These are phyloP conservation scores for Candida montana DNA, from an alignment of 805 yeast species.

Conservation along the genomic window DNA sequence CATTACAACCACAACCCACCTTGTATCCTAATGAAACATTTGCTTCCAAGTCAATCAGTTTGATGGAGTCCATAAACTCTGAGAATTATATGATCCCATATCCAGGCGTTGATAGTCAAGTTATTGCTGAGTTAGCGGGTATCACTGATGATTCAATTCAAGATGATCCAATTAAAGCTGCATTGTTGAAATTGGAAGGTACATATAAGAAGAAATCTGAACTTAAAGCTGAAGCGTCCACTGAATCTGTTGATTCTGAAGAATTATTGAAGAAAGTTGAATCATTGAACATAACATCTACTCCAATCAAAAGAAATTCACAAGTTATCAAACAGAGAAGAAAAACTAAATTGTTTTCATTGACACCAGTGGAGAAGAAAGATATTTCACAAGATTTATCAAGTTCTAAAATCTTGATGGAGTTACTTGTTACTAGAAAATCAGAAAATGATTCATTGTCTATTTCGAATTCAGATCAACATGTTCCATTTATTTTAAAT, in stretches of 20 bases:
- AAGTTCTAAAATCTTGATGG: conserved; percentile 34
- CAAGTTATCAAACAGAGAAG: conserved; percentile 34
- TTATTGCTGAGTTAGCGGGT: conserved; percentile 72
- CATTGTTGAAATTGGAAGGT: conserved; percentile 79
- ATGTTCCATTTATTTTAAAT: conserved; percentile 77
- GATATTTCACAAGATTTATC: conserved; percentile 17
- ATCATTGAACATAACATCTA: conserved; percentile 15
- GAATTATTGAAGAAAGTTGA: conserved; percentile 16
- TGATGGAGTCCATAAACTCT: conserved; percentile 13
- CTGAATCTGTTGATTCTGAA: conserved; percentile 18
- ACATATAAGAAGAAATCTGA: conserved; percentile 27
- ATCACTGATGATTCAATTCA: conserved; percentile 72
- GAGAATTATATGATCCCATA: conserved; percentile 27
- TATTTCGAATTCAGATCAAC: conserved; percentile 39
- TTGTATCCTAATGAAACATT: background rate
- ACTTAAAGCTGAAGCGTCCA: background rate
- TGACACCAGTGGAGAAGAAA: conserved; percentile 28
- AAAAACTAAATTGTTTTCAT: conserved; percentile 31
- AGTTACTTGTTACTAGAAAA: conserved; percentile 28
- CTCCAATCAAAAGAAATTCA: conserved; percentile 23
- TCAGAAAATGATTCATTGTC: conserved; percentile 19
- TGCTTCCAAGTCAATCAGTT: conserved; percentile 4
- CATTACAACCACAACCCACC: background rate
- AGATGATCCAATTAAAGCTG: conserved; percentile 67
- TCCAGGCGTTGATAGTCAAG: conserved; percentile 48